phyloP scores from a whole-genome alignment of 768 basidiomycete genomes.

The Suillus lakei region DNA sequence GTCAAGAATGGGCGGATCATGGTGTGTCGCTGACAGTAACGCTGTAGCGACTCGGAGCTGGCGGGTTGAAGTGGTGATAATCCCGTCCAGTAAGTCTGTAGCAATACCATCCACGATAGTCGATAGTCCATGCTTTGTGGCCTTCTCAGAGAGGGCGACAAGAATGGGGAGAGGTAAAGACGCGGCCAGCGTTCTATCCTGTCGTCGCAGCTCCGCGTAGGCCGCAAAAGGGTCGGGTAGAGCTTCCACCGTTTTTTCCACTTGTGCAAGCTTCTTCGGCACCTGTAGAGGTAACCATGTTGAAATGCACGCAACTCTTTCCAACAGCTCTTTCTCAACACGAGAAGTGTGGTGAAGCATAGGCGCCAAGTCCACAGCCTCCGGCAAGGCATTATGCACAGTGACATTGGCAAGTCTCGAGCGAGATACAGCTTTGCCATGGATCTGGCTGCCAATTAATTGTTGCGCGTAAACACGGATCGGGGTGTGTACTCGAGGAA shows the following conservation, averaged over 20 bases:
- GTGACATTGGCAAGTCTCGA: conserved; percentile 18
- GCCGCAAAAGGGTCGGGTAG: conserved; percentile 33
- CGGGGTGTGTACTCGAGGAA: conserved; percentile 50
- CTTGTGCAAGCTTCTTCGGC: conserved; percentile 13
- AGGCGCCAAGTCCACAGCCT: conserved; percentile 10
- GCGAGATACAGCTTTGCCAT: conserved; percentile 15
- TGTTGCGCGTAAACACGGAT: conserved; percentile 30
- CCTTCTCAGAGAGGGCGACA: conserved; percentile 33
- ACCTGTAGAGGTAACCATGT: conserved; percentile 30
- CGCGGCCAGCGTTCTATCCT: conserved; percentile 25
- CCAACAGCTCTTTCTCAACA: conserved; percentile 22
- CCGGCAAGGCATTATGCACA: conserved; percentile 19
- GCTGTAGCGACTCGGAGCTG: conserved; percentile 30
- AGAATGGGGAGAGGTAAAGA: conserved; percentile 33
- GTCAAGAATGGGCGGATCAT: conserved; percentile 22
- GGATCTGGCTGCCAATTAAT: conserved; percentile 24
- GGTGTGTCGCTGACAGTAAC: conserved; percentile 30
- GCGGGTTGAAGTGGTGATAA: conserved; percentile 21
- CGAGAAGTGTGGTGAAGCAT: conserved; percentile 10
- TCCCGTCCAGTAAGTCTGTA: conserved; percentile 43
- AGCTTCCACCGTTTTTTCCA: conserved; percentile 20
- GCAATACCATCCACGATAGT: conserved; percentile 43
- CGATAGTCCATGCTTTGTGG: conserved; percentile 34
- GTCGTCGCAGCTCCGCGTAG: conserved; percentile 29
- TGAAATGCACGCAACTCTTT: conserved; percentile 32